Base-by-base conservation (phyloP, 2,329 filamentous ascomycete genomes). In the Emmonsiellopsis sp. region DNA sequence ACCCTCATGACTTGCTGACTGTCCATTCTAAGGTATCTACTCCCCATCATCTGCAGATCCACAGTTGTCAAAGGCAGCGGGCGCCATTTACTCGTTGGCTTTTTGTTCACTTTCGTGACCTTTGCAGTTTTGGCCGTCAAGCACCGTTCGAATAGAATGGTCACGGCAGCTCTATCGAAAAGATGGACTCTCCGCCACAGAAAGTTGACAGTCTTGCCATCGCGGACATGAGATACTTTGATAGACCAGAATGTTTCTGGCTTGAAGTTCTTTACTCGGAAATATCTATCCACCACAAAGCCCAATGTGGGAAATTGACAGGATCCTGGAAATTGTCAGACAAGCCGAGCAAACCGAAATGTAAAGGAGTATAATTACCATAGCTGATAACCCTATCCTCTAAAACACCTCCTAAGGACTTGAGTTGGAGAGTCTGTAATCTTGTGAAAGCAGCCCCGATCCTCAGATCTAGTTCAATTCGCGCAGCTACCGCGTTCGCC, bases 291-390 rank as follows among this genome's bases (percentile, higher is more conserved):
- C 6, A 98, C 93, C 1, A 98, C 92, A 60, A 98, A 98, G 0
- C 93, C 93, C 5, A 98, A 77, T 0, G 93, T 97, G 1, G 93
- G 93, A 63, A 98, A 98, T 67, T 98, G 93, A 61, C 93, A 98
- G 3, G 91, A 95, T 11, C 81, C 88, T 88, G 37, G 38, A 43
- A 45, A 45, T 47, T 45, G 51, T 61, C 45, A 57, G 31, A 13
- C 54, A 34, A 9, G 26, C 37, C 55, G 16, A 35, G 11, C n/a
- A 54, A 34, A 50, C 10, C n/a, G 35, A 47, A 13, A 42, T 37
- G 31, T n/a, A 10, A 55, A 45, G 40, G 32, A 11, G 30, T 40
- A 31, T 11, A 57, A 73, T 59, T 73, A 87, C 89, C 90, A 65
- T 96, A 95, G 68, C 89, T 95, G 49, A 95, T 79, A 1, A 86